Percentiles rank a stretch among this genome's conserved stretches.
These are phyloP conservation scores for Myrmaecium sp. DNA, from an alignment of 2,329 filamentous ascomycete genomes.

Conservation along the genomic window DNA sequence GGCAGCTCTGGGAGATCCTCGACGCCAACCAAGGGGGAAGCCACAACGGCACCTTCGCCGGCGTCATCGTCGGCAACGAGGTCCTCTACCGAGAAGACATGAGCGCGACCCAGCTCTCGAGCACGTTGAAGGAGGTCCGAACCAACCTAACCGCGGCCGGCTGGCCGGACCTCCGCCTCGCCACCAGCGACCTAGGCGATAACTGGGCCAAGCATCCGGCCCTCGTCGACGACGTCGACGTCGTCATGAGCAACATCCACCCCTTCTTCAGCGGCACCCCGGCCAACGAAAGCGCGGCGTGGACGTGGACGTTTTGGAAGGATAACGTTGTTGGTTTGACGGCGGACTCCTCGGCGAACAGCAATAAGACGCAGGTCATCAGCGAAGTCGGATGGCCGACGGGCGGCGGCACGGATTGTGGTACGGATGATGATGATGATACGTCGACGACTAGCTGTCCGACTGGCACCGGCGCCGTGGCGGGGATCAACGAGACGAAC, in stretches of 20 bases:
- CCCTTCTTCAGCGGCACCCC: slow-evolving; percentile 80
- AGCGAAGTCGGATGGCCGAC: slow-evolving; percentile 87
- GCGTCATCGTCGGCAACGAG: slow-evolving; percentile 47
- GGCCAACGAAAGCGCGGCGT: slow-evolving; percentile 49
- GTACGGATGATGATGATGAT: no score
- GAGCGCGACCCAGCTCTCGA: slow-evolving; percentile 44
- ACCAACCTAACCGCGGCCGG: slow-evolving; percentile 51
- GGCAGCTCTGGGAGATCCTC: slow-evolving; percentile 71
- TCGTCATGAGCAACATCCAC: slow-evolving; percentile 93
- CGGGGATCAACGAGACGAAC: slow-evolving; percentile 67
- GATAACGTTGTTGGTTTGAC: slow-evolving; percentile 49
- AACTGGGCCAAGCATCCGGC: slow-evolving; percentile 64
- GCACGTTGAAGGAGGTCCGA: slow-evolving; percentile 50
- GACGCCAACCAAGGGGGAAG: no score
- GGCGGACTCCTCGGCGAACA: slow-evolving; percentile 33
- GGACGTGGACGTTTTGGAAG: slow-evolving; percentile 76
- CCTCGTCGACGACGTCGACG: slow-evolving; percentile 57
- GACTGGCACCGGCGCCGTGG: slow-evolving; percentile 42
- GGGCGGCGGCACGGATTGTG: slow-evolving; percentile 64
- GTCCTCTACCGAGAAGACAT: slow-evolving; percentile 48
- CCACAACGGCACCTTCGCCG: slow-evolving; percentile 45
- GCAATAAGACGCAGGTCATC: slow-evolving; percentile 54
- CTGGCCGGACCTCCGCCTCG: slow-evolving; percentile 52
- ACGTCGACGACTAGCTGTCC: no score
- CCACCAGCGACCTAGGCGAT: slow-evolving; percentile 77